phyloP scores from a whole-genome alignment of 768 basidiomycete species.

The Infundibulicybe gibba region DNA sequence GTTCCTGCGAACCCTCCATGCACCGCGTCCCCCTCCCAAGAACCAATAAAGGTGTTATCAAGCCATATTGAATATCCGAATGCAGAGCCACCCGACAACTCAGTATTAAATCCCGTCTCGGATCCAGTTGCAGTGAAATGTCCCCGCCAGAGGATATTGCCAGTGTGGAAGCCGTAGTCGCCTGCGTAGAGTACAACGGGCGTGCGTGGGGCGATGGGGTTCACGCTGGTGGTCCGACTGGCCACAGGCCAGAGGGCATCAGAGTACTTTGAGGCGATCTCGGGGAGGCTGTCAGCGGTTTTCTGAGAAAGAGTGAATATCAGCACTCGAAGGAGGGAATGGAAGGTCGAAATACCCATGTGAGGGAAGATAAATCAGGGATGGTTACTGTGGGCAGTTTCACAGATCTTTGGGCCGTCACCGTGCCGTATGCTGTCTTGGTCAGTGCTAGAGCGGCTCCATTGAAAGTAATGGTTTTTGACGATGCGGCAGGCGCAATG shows the following conservation, averaged over 20 bases:
- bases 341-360: conserved; percentile 26
- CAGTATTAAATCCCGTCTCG: conserved; percentile 38
- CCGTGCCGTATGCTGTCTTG: conserved; percentile 39
- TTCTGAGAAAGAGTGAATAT: conserved; percentile 19
- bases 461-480: conserved; percentile 40
- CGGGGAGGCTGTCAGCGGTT: conserved; percentile 39
- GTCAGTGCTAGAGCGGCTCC: conserved; percentile 25
- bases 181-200: conserved; percentile 42
- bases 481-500: conserved; percentile 36
- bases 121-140: conserved; percentile 43
- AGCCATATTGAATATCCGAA: conserved; percentile 52
- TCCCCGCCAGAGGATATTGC: conserved; percentile 49
- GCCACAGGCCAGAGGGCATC: conserved; percentile 42
- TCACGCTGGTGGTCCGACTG: conserved; percentile 35
- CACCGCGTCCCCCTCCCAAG: conserved; percentile 37
- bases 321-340: neutral
- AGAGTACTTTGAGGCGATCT: conserved; percentile 33
- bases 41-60: conserved; percentile 43
- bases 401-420: conserved; percentile 24
- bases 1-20: conserved; percentile 27
- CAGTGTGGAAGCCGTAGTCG: conserved; percentile 49
- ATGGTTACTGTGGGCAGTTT: conserved; percentile 29
- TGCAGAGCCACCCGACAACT: conserved; percentile 40
- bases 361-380: conserved; percentile 28
- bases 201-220: conserved; percentile 32